These are phyloP conservation scores for Penicillium palitans DNA, from an alignment of 2,329 filamentous ascomycete species.

Conservation along the genomic window DNA sequence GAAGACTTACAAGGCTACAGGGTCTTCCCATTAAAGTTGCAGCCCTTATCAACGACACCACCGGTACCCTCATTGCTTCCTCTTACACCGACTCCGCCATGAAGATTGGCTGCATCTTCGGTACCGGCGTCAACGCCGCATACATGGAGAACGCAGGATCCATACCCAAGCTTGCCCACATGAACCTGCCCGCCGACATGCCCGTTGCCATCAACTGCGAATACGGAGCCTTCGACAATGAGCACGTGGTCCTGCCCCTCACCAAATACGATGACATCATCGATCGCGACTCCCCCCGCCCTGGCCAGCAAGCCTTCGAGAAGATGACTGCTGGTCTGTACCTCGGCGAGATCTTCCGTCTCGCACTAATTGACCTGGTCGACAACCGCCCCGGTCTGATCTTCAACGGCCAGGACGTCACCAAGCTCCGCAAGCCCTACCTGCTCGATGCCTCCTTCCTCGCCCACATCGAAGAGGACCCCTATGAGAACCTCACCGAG, in stretches of 20 bases:
- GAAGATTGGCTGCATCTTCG: slow-evolving; percentile 97
- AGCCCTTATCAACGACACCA: slow-evolving; percentile 96
- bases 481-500: slow-evolving; percentile 91
- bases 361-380: slow-evolving; percentile 81
- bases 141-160: slow-evolving; percentile 94
- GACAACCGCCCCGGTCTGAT: slow-evolving; percentile 73
- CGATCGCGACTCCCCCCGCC: slow-evolving; percentile 86
- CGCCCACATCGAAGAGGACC: slow-evolving; percentile 89
- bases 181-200: slow-evolving; percentile 79
- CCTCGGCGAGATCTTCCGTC: slow-evolving; percentile 89
- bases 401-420: slow-evolving; percentile 80
- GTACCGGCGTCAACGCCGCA: slow-evolving; percentile 95
- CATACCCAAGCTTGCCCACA: slow-evolving; percentile 88
- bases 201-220: slow-evolving; percentile 98
- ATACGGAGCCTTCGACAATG: slow-evolving; percentile 95
- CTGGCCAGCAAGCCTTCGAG: slow-evolving; percentile 92
- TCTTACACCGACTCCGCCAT: slow-evolving; percentile 93
- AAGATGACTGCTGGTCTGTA: slow-evolving; percentile 98
- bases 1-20: slow-evolving; percentile 44
- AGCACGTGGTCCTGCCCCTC: slow-evolving; percentile 80
- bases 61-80: slow-evolving; percentile 92
- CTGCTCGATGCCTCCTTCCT: slow-evolving; percentile 91
- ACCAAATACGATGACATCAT: slow-evolving; percentile 85
- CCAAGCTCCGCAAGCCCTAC: slow-evolving; percentile 80
- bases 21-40: slow-evolving; percentile 88